A percentile compares a stretch with the other conserved stretches of the same genome.
Conservation (phyloP, 73 alveolate species). For the Paramecium tetraurelia region DNA sequence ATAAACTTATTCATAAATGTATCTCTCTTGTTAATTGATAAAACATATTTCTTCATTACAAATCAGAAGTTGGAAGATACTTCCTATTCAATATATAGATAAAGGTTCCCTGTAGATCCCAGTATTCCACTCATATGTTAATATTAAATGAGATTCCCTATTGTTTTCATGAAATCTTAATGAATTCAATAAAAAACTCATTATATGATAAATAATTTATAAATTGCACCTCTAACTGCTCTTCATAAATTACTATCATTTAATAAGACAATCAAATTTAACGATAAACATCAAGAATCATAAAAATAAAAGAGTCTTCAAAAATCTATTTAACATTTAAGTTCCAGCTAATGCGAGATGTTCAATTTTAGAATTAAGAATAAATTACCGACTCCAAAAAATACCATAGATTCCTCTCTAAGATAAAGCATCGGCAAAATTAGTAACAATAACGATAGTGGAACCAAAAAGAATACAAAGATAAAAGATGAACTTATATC, state of each 20-base stretch:
- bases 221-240: conserved; percentile 3
- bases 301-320: not conserved
- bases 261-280: not conserved
- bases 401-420: not conserved
- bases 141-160: not conserved
- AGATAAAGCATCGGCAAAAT: not conserved
- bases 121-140: not conserved
- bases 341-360: not conserved
- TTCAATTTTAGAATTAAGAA: not conserved
- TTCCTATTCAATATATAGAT: no score
- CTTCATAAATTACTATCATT: not conserved
- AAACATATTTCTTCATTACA: no score
- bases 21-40: no score
- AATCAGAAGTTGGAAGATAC: no score
- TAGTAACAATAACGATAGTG: not conserved
- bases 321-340: not conserved
- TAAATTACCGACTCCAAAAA: not conserved
- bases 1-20: no score
- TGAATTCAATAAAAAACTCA: not conserved
- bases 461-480: not conserved
- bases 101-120: not conserved
- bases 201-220: not conserved
- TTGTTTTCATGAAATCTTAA: not conserved
- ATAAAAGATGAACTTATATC: not conserved
- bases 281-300: not conserved